These are phyloP conservation scores for Mycena indigotica DNA, from an alignment of 768 basidiomycete species.

Conservation along the genomic window DNA sequence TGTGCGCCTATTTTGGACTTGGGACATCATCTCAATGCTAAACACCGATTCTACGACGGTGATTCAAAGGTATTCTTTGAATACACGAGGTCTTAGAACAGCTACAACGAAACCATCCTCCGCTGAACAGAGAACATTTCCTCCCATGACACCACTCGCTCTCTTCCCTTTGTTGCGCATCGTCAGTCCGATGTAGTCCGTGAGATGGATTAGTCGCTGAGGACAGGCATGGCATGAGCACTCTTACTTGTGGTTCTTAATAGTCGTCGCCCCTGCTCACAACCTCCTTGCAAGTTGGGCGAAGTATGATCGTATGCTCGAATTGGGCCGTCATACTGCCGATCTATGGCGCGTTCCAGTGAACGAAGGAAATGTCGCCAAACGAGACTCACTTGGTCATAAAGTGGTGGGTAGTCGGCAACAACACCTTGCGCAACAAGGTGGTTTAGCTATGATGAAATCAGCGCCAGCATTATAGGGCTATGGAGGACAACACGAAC, in stretches of 20 bases:
- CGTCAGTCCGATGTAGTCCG: neutral
- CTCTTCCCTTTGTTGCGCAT: too few relatives aligned
- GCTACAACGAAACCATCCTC: too few relatives aligned
- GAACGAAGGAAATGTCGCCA: conserved; percentile 42
- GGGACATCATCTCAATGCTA: too few relatives aligned
- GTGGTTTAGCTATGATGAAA: conserved; percentile 69
- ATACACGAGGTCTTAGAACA: too few relatives aligned
- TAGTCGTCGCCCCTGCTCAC: conserved; percentile 87
- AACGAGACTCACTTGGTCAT: conserved; percentile 85
- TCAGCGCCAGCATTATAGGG: neutral
- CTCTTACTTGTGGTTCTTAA: conserved; percentile 30
- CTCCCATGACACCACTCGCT: too few relatives aligned
- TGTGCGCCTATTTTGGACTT: too few relatives aligned
- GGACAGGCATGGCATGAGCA: neutral
- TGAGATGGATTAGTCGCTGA: neutral
- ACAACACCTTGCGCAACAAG: conserved; percentile 89
- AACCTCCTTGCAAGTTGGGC: conserved; percentile 84
- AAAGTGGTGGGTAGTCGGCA: conserved; percentile 89
- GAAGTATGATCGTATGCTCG: conserved; percentile 83
- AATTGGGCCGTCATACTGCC: conserved; percentile 25
- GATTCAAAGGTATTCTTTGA: too few relatives aligned
- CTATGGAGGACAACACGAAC: conserved; percentile 44
- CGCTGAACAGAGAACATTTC: too few relatives aligned
- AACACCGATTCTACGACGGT: too few relatives aligned
- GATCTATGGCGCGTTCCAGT: conserved; percentile 4